Evolutionary conservation across 2,329 filamentous ascomycete genomes (phyloP), one percentile per base, ranked within the genome.

Genomic region (Epichloe gansuensis): DNA sequence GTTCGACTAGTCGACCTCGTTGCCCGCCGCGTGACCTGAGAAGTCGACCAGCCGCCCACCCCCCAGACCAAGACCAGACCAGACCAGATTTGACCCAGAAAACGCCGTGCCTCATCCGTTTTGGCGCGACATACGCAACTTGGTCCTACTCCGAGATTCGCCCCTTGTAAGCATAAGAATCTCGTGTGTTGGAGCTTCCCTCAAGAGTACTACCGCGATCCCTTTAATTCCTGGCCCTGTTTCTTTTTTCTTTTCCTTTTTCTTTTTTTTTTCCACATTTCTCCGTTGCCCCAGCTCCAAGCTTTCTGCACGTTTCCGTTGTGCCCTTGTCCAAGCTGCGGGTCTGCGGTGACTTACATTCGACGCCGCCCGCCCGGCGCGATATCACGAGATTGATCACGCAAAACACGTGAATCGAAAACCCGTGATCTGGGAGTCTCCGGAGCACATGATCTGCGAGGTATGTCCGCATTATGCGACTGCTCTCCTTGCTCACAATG

Each of bases 371-470:
- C 46, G 52, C 36, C 41, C 40, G 56, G 60, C 69, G 68, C 70
- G 69, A 72, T 70, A 73, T 73, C 70, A 73, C 71, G 70, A 73
- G 70, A 68, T 72, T 66, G 64, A 66, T 68, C 67, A 67, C 67
- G 63, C 65, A 66, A 65, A 69, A 68, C 69, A 72, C 69, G 69
- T 71, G 69, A 71, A 67, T 61, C 59, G 58, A 56, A 65, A 68
- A 68, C 69, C 70, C 69, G 69, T 72, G 69, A 72, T 72, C 66
- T 68, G 63, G 59, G 55, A 56, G 56, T 58, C 58, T 57, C 56
- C 59, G 61, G 50, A 64, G 68, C 69, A 72, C 69, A 71, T 71
- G 69, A 72, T 72, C 69, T 65, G 61, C 61, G 58, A 68, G 69
- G 70, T 71, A 71, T 68, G 69, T 69, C 61, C 60, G 59, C 58